A percentile compares a stretch with the other conserved stretches of the same genome.
Evolutionary conservation across 139 green algal species (phyloP).

Genomic region (Chlamydomonas urium): DNA sequence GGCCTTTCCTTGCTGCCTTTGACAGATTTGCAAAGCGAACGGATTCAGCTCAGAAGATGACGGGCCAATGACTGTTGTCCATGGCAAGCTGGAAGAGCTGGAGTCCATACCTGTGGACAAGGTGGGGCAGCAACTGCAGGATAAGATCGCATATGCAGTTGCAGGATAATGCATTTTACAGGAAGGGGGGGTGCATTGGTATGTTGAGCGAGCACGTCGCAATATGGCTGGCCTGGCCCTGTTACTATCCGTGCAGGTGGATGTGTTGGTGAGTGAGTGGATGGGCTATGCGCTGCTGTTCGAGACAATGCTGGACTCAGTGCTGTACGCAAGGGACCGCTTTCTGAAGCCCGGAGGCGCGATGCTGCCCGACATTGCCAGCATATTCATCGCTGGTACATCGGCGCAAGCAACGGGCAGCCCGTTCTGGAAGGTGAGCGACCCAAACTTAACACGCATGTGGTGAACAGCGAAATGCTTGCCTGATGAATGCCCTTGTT

Average conservation of each 20-base stretch:
- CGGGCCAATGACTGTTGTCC: constrained; percentile 60
- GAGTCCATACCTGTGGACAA: constrained; percentile 41
- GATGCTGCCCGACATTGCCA: constrained; percentile 82
- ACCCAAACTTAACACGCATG: no score
- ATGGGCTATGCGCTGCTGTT: constrained; percentile 98
- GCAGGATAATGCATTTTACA: no score
- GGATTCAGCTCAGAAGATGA: constrained; percentile 23
- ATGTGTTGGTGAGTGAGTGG: constrained; percentile 93
- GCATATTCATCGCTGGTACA: constrained; percentile 70
- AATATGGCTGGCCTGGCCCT: not conserved
- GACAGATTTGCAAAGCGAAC: constrained; percentile 46
- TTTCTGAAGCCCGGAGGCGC: constrained; percentile 74
- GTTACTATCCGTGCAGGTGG: constrained; percentile 44
- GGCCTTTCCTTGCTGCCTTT: no score
- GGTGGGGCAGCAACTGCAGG: constrained; percentile 25
- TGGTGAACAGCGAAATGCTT: no score
- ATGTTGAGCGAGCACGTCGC: not conserved
- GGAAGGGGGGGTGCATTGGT: not conserved
- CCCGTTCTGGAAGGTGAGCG: constrained; percentile 73
- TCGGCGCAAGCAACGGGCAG: constrained; percentile 39
- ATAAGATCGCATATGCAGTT: no score
- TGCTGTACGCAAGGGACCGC: constrained; percentile 49
- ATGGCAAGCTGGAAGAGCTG: constrained; percentile 67
- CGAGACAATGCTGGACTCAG: constrained; percentile 92
- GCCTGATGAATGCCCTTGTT: no score